phyloP scores from a whole-genome alignment of 345 rosid genomes.

The Melaleuca alternifolia region DNA sequence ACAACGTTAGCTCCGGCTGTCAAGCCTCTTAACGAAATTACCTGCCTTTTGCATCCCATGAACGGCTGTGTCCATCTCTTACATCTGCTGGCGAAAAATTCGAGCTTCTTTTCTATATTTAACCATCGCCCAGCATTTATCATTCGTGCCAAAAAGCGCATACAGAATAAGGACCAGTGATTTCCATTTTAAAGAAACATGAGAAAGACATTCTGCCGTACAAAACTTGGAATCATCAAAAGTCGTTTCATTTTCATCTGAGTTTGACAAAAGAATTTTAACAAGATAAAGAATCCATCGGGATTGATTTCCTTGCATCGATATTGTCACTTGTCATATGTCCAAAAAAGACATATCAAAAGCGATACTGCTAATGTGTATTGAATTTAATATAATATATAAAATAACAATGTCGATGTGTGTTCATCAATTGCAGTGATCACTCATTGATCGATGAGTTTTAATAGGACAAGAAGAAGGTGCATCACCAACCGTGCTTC shows the following conservation, averaged over 20 bases:
- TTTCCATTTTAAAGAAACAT: neutral
- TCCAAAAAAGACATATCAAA: fast-evolving
- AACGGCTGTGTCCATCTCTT: neutral
- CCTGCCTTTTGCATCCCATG: neutral
- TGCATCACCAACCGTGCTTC: neutral
- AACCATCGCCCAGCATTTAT: neutral
- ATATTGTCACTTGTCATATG: neutral
- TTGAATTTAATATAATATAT: neutral
- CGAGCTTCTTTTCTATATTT: neutral
- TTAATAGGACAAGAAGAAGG: neutral
- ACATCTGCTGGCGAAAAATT: neutral
- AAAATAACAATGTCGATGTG: neutral
- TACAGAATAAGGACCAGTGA: neutral
- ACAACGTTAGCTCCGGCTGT: neutral
- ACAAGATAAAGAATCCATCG: neutral
- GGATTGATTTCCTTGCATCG: neutral
- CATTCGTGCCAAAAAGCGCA: neutral
- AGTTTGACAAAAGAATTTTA: too few relatives aligned
- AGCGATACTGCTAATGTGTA: fast-evolving
- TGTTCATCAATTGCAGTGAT: neutral
- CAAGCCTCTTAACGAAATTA: neutral
- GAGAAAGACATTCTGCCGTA: too few relatives aligned
- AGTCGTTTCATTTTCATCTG: neutral
- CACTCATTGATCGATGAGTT: neutral
- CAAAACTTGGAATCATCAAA: too few relatives aligned